Evolutionary conservation across 2,329 filamentous ascomycete species (phyloP).

Genomic region (Botrytis fabae): DNA sequence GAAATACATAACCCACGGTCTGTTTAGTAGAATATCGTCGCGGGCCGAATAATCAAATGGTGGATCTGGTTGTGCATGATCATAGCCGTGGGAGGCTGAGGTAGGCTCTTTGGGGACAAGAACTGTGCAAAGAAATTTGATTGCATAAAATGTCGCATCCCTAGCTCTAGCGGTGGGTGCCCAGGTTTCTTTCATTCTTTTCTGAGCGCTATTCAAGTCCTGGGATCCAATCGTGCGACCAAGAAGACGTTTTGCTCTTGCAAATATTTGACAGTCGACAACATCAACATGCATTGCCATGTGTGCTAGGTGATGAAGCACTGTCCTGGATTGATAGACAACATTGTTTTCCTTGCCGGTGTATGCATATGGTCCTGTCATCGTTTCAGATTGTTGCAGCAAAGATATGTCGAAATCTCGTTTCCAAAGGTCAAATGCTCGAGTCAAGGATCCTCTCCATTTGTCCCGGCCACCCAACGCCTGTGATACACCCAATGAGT

Average conservation of each 20-base stretch:
- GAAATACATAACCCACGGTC: conserved; percentile 95
- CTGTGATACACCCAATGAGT: conserved; percentile 75
- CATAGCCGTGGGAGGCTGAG: conserved; percentile 37
- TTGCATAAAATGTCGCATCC: conserved; percentile 88
- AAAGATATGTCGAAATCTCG: conserved; percentile 84
- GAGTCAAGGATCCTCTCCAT: conserved; percentile 82
- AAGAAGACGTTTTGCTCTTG: conserved; percentile 79
- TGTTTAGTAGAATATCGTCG: conserved; percentile 85
- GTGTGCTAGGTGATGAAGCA: conserved; percentile 89
- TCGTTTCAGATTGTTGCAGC: conserved; percentile 53
- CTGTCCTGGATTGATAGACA: conserved; percentile 83
- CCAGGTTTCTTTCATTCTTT: conserved; percentile 86
- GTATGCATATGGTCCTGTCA: conserved; percentile 56
- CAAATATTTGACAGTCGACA: conserved; percentile 96
- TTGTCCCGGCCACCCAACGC: conserved; percentile 85
- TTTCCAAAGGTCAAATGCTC: conserved; percentile 93
- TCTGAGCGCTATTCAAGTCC: conserved; percentile 76
- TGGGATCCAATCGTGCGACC: conserved; percentile 80
- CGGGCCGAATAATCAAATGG: conserved; percentile 71
- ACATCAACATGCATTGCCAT: conserved; percentile 98
- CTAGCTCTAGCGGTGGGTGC: conserved; percentile 84
- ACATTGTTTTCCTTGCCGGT: conserved; percentile 61
- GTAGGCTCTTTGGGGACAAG: conserved; percentile 60
- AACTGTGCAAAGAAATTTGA: conserved; percentile 86
- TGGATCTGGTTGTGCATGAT: conserved; percentile 36